Conservation (phyloP, 495 filamentous ascomycete genomes). For the Aspergillus ellipticus region DNA sequence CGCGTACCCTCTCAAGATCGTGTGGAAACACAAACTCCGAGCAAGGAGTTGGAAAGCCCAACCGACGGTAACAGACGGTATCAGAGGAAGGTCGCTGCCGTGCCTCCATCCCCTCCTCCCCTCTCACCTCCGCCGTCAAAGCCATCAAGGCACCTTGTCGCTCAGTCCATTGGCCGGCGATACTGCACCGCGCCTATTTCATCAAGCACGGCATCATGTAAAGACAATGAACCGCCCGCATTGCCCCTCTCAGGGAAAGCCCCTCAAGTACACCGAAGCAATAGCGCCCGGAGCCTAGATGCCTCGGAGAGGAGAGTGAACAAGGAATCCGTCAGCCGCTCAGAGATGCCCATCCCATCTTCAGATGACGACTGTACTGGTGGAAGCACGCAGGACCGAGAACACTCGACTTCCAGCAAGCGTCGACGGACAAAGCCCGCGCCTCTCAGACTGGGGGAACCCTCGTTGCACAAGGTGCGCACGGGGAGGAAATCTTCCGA, state of each 20-base stretch:
- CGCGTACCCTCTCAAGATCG: not conserved
- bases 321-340: slow-evolving; percentile 14
- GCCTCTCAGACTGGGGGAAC: slow-evolving; percentile 11
- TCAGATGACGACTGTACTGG: slow-evolving; percentile 42
- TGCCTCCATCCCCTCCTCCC: slow-evolving; percentile 31
- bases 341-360: slow-evolving; percentile 37
- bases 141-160: slow-evolving; percentile 16
- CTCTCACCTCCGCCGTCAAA: slow-evolving; percentile 26
- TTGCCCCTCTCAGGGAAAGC: slow-evolving; percentile 12
- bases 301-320: slow-evolving; percentile 22
- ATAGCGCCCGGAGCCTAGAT: slow-evolving; percentile 26
- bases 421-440: slow-evolving; percentile 11
- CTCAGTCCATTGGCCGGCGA: slow-evolving; percentile 11
- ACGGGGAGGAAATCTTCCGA: slow-evolving; percentile 7
- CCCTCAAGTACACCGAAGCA: slow-evolving; percentile 24
- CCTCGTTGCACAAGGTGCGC: slow-evolving; percentile 2
- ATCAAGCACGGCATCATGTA: not conserved
- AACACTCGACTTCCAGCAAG: slow-evolving; percentile 11
- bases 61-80: not conserved
- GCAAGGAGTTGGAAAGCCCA: not conserved
- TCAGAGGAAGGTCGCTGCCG: slow-evolving; percentile 25
- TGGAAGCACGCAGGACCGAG: slow-evolving; percentile 4
- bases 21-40: not conserved
- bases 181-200: slow-evolving; percentile 18
- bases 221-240: slow-evolving; percentile 8